Percentiles rank a stretch among this genome's conserved stretches.
phyloP scores from a whole-genome alignment of 1,139 yeast genomes.

The Blastobotrys ciferrii region DNA sequence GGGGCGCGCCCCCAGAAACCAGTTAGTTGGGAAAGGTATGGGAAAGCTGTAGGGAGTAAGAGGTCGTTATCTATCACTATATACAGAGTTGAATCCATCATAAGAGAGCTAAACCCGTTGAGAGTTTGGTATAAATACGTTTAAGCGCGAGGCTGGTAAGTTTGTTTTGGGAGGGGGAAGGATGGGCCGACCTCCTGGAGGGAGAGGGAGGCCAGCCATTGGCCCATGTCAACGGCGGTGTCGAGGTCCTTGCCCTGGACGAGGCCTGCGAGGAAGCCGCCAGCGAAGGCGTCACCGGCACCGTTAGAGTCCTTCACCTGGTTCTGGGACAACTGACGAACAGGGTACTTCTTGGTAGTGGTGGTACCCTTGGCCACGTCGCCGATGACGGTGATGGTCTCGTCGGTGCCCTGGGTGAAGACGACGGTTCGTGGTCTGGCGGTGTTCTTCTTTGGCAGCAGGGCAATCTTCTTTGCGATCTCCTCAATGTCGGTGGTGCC shows the following conservation, averaged over 20 bases:
- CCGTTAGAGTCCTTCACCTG: constrained; percentile 92
- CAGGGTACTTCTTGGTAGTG: constrained; percentile 56
- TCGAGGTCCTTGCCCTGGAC: constrained; percentile 66
- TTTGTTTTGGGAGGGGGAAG: constrained; percentile 79
- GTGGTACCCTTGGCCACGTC: constrained; percentile 45
- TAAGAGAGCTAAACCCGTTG: constrained; percentile 6
- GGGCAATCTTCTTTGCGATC: constrained; percentile 80
- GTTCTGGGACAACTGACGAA: constrained; percentile 62
- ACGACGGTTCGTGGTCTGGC: constrained; percentile 76
- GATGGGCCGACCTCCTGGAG: constrained; percentile 94
- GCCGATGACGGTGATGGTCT: constrained; percentile 67
- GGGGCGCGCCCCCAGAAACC: no score
- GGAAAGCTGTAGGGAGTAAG: no score
- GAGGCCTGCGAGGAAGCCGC: constrained; percentile 90
- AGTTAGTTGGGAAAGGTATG: no score
- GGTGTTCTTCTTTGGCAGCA: constrained; percentile 71
- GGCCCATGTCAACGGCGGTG: constrained; percentile 78
- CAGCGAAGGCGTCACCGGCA: constrained; percentile 99
- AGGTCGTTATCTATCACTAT: not conserved
- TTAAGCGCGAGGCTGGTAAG: constrained; percentile 36
- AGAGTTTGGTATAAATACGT: not conserved
- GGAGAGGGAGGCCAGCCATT: constrained; percentile 92
- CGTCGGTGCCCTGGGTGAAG: constrained; percentile 90
- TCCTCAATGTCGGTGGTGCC: constrained; percentile 62
- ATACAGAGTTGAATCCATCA: constrained; percentile 10